These are phyloP conservation scores for Kernera saxatilis DNA, from an alignment of 345 rosid species.

Conservation along the genomic window DNA sequence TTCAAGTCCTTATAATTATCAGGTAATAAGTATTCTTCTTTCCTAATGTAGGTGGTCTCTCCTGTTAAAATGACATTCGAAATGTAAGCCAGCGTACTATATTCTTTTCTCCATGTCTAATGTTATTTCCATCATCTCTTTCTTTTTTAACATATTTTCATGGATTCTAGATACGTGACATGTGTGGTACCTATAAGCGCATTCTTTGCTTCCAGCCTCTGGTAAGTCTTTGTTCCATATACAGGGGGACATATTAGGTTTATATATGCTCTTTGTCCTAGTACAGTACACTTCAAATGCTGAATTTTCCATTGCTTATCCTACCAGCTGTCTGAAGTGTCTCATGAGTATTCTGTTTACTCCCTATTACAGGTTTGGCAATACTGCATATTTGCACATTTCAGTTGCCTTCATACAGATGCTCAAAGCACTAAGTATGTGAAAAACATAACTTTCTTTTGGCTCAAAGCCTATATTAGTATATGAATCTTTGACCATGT, in stretches of 20 bases:
- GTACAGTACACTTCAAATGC: background rate
- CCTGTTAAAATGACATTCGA: slow-evolving; percentile 95
- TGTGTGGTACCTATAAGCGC: slow-evolving; percentile 92
- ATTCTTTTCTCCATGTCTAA: background rate
- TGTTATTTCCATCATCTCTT: background rate
- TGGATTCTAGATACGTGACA: slow-evolving; percentile 65
- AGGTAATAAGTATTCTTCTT: slow-evolving; percentile 9
- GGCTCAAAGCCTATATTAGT: background rate
- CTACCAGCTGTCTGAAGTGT: background rate
- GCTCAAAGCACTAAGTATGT: slow-evolving; percentile 97
- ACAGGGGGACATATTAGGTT: background rate
- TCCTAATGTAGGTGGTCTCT: slow-evolving; percentile 66
- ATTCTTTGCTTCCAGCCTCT: slow-evolving; percentile 95
- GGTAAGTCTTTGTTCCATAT: slow-evolving; percentile 51
- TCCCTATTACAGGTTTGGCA: slow-evolving; percentile 67
- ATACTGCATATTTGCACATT: slow-evolving; percentile 83
- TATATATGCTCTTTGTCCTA: background rate
- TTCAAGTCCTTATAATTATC: background rate
- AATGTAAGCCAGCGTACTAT: slow-evolving; percentile 46
- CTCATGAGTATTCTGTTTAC: slow-evolving; percentile 10
- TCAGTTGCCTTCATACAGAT: slow-evolving; percentile 97
- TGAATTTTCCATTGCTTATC: background rate
- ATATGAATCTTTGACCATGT: background rate
- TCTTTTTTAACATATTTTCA: slow-evolving; percentile 15
- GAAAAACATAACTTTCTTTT: background rate